Evolutionary conservation across 768 basidiomycete genomes (phyloP).

Genomic region (Collybia sp.): DNA sequence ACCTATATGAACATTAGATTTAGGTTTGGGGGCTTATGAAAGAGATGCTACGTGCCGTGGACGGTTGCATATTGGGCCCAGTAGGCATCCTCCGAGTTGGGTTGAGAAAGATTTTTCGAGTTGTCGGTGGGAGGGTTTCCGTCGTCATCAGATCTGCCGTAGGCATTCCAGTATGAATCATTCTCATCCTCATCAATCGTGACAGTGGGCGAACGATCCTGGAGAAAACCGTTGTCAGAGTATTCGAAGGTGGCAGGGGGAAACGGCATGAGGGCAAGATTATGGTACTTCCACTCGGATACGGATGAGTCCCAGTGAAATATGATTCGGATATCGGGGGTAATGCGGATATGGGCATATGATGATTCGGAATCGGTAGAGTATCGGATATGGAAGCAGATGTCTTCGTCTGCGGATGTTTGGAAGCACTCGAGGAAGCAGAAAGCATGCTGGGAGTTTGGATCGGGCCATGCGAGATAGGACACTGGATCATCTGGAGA

Average conservation of each 20-base stretch:
- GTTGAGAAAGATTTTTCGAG: conserved; percentile 14
- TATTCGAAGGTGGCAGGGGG: conserved; percentile 34
- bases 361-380: conserved; percentile 44
- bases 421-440: conserved; percentile 39
- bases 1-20: conserved; percentile 31
- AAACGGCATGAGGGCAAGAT: conserved; percentile 66
- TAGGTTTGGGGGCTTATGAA: neutral
- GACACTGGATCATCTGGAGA: conserved; percentile 40
- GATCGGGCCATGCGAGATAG: conserved; percentile 66
- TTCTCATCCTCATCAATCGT: conserved; percentile 36
- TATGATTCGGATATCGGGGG: conserved; percentile 49
- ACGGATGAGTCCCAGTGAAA: conserved; percentile 57
- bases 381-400: conserved; percentile 26
- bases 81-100: conserved; percentile 55
- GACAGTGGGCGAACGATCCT: conserved; percentile 14
- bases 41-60: conserved; percentile 44
- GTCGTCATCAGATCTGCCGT: conserved; percentile 34
- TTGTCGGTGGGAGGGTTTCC: conserved; percentile 12
- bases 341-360: conserved; percentile 54
- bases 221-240: conserved; percentile 22
- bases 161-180: conserved; percentile 68
- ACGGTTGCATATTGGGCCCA: conserved; percentile 72
- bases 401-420: conserved; percentile 34
- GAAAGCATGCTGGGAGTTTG: conserved; percentile 25
- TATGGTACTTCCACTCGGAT: conserved; percentile 65